Evolutionary conservation across 352 stramenopile genomes (phyloP), one percentile per base, ranked within the genome.

Genomic region (Nothophytophthora sp.): DNA sequence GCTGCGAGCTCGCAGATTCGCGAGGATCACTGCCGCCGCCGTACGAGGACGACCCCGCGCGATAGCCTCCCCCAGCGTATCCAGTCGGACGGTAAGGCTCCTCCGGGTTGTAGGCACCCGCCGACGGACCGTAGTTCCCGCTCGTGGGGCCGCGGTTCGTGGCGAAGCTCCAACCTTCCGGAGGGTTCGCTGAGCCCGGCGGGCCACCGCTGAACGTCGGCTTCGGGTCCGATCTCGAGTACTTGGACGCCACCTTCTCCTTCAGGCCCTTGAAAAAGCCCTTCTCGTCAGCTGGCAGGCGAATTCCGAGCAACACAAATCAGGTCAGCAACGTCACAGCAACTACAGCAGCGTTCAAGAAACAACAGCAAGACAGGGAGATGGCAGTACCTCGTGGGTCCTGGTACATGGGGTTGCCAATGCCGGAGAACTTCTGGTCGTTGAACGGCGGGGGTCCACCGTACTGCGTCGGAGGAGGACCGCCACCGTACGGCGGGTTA

Each of bases 401-500:
- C 41, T 92, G 75, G 60, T 96, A 98, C 80, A 97, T 96, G 6
- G 95, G 92, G 63, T 98, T 98, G 23, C 95, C 95, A 70, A 98
- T 97, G 24, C 95, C 95, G 22, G 94, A 82, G 55, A 98, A 96
- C 50, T 93, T 79, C 53, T 86, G 63, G 35, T 90, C 76, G 55
- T 83, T 80, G 45, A 81, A 76, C n/a, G 70, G 76, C 7, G 73
- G 75, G 0, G 62, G 69, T 47, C 59, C 73, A 32, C 75, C 75
- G 36, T 79, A 81, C 20, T 67, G 66, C 25, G 54, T 62, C 48
- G 59, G 55, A 12, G 56, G 59, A 11, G 66, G 67, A 4, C 43
- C 59, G 10, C 54, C 73, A 57, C 65, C 79, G 29, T 70, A 80
- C 18, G 59, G 55, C 23, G 39, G 61, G 38, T 67, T 70, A 39